Evolutionary conservation across 208 protist species (phyloP), one percentile per base, ranked within the genome.

Genomic region (Trichomonas tenax): DNA sequence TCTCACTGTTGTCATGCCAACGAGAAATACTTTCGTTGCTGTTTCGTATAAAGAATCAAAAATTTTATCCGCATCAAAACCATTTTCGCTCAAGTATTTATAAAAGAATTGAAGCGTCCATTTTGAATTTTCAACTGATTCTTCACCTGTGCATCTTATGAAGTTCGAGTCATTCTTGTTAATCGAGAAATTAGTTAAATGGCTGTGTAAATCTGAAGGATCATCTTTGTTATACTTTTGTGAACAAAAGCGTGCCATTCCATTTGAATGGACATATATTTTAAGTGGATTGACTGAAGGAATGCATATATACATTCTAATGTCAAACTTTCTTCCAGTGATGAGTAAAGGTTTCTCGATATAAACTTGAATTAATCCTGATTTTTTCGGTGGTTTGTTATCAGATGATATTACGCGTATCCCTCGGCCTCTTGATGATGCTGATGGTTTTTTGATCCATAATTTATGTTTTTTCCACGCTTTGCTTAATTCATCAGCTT

Each of bases 121-220:
- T 81, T 97, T 97, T 34, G 95, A 96, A 44, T 96, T 96, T 26
- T 38, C 15, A 81, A 46, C 44, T 41, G 31, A 34, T 63, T 97
- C 72, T 86, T 96, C 44, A 23, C 44, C 96, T 36, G 11, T 89
- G 17, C 14, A 51, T 51, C 17, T 41, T 36, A 97, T 96, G 95
- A 97, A 97, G 45, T 41, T 38, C 14, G 3, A 26, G 44, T 95
- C 96, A 31, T 95, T 49, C 95, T 97, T 97, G 96, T 97, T 97
- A 96, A 97, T 96, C n/a, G 97, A 97, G 63, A 97, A 97, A 96
- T 97, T 97, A 0, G 97, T 97, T 40, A 97, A 96, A 96, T 97
- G 97, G 36, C 84, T 40, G 38, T 63, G 96, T 40, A 82, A 45
- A 41, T 96, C 40, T 72, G 40, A 14, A 23, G 41, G 82, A 96